A percentile compares a stretch with the other conserved stretches of the same genome.
These are phyloP conservation scores for Ophiostoma sp. DNA, from an alignment of 2,329 filamentous ascomycete genomes.

Conservation along the genomic window DNA sequence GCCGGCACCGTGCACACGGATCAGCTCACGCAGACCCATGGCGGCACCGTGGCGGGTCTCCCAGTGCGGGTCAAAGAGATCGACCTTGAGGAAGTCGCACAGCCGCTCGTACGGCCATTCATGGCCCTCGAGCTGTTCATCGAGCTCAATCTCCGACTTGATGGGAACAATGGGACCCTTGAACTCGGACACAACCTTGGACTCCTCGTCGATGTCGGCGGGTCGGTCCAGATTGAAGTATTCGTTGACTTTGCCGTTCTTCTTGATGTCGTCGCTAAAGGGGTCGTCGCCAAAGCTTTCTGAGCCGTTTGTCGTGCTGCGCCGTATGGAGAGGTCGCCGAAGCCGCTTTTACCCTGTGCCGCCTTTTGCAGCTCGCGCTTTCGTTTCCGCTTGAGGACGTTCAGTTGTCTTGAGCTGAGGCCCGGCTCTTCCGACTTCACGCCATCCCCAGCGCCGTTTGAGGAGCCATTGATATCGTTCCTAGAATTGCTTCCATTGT, in stretches of 20 bases:
- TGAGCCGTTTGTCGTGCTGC: slow-evolving; percentile 55
- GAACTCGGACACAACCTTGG: slow-evolving; percentile 90
- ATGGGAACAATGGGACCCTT: slow-evolving; percentile 77
- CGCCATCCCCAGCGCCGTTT: slow-evolving; percentile 22
- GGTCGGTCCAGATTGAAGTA: slow-evolving; percentile 87
- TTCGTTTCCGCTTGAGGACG: slow-evolving; percentile 87
- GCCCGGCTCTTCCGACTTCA: slow-evolving; percentile 51
- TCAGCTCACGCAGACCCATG: slow-evolving; percentile 86
- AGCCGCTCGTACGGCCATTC: slow-evolving; percentile 95
- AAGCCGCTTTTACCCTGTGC: slow-evolving; percentile 81
- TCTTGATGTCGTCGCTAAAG: slow-evolving; percentile 42
- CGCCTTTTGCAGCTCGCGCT: slow-evolving; percentile 80
- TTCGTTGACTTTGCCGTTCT: slow-evolving; percentile 64
- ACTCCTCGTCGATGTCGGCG: slow-evolving; percentile 75
- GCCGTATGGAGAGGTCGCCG: slow-evolving; percentile 73
- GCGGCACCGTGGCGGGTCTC: slow-evolving; percentile 94
- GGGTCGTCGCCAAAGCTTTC: slow-evolving; percentile 51
- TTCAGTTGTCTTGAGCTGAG: slow-evolving; percentile 93
- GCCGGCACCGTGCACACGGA: slow-evolving; percentile 84
- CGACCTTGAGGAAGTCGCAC: slow-evolving; percentile 88
- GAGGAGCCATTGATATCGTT: slow-evolving; percentile 20
- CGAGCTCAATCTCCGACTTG: slow-evolving; percentile 77
- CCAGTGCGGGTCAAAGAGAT: slow-evolving; percentile 91
- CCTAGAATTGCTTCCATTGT: slow-evolving; percentile 8
- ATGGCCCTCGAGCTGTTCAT: slow-evolving; percentile 67